A percentile compares a stretch with the other conserved stretches of the same genome.
These are phyloP conservation scores for Phanerochaete sordida DNA, from an alignment of 768 basidiomycete species.

Conservation along the genomic window DNA sequence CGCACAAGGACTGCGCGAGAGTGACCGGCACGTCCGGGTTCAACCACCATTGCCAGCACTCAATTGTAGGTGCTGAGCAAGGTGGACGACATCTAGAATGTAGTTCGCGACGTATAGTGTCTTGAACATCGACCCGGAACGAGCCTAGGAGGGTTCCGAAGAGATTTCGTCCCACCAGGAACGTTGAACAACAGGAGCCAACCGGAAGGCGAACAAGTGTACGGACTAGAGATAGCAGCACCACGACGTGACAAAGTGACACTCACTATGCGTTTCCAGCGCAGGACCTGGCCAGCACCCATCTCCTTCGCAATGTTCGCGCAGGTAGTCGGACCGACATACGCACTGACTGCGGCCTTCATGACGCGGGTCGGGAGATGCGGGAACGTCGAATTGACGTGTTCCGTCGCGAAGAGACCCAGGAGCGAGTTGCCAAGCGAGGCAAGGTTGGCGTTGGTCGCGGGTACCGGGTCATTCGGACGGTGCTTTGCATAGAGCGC, in stretches of 20 bases:
- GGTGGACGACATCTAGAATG: background rate
- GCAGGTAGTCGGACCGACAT: slow-evolving; percentile 84
- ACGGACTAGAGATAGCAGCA: background rate
- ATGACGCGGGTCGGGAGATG: slow-evolving; percentile 88
- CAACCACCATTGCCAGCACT: too few relatives aligned
- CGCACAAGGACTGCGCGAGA: too few relatives aligned
- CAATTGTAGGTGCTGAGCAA: too few relatives aligned
- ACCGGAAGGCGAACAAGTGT: background rate
- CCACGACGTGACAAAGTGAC: background rate
- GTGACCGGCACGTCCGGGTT: too few relatives aligned
- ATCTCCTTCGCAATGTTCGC: slow-evolving; percentile 83
- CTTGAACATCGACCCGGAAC: background rate
- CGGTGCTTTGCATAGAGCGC: slow-evolving; percentile 51
- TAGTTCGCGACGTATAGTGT: background rate
- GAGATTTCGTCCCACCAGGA: background rate
- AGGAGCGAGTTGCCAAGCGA: slow-evolving; percentile 82
- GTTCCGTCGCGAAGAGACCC: slow-evolving; percentile 87
- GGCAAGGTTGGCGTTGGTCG: slow-evolving; percentile 74
- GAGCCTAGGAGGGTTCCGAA: background rate
- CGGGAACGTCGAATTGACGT: slow-evolving; percentile 76
- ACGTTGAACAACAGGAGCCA: background rate
- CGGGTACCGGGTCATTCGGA: slow-evolving; percentile 49
- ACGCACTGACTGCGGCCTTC: slow-evolving; percentile 89
- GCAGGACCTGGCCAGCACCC: slow-evolving; percentile 71
- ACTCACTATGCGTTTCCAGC: slow-evolving; percentile 79